phyloP scores from a whole-genome alignment of 129 eudicot species.

The Flaveria sonorensis region DNA sequence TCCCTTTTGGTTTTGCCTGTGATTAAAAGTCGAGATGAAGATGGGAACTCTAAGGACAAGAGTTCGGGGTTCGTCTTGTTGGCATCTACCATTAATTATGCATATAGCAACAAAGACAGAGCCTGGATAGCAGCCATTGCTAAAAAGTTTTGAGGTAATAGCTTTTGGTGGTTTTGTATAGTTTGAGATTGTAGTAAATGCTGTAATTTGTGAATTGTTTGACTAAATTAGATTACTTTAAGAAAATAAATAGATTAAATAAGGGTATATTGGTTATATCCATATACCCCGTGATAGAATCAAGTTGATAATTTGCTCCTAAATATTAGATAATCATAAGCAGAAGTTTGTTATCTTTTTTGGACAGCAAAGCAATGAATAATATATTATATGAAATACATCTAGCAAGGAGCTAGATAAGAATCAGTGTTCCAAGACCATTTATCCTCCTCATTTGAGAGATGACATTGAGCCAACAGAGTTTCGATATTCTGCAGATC shows the following conservation, averaged over 20 bases:
- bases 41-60: slow-evolving; percentile 23
- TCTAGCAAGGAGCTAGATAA: too few relatives aligned
- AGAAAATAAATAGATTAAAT: neutral
- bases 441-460: too few relatives aligned
- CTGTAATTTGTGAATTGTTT: neutral
- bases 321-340: too few relatives aligned
- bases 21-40: slow-evolving; percentile 13
- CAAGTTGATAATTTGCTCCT: too few relatives aligned
- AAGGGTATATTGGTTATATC: neutral
- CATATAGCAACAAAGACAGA: slow-evolving; percentile 69
- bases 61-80: slow-evolving; percentile 60
- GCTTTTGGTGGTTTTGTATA: neutral
- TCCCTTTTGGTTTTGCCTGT: slow-evolving; percentile 81
- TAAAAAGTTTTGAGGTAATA: slow-evolving; percentile 53
- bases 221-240: neutral
- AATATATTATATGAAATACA: too few relatives aligned
- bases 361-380: too few relatives aligned
- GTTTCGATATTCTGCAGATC: too few relatives aligned
- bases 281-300: neutral
- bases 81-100: slow-evolving; percentile 75
- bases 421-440: too few relatives aligned
- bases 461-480: too few relatives aligned
- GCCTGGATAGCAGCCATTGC: slow-evolving; percentile 79
- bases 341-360: too few relatives aligned
- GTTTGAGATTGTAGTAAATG: neutral